Evolutionary conservation across 192 early-diverging fungal species (phyloP).

Genomic region (Chytriomyces sp.): DNA sequence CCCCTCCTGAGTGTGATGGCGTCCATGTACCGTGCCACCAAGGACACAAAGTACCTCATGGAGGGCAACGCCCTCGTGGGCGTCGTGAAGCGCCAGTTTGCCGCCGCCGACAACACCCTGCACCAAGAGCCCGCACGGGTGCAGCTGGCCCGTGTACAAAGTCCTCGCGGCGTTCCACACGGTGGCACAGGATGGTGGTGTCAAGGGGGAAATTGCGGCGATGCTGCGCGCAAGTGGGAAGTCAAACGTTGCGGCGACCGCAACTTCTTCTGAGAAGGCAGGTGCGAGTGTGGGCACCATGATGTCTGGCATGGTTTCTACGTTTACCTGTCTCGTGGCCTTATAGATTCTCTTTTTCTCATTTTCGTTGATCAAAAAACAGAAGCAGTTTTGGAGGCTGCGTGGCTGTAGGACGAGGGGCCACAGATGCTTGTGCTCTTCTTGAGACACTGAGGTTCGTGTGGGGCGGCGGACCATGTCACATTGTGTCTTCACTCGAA

Average conservation of each 20-base stretch:
- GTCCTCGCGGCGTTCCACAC: constrained; percentile 1
- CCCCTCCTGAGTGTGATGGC: not conserved
- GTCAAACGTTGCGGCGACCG: not conserved
- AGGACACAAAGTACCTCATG: not conserved
- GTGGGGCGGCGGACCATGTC: too few relatives aligned
- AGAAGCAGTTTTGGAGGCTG: too few relatives aligned
- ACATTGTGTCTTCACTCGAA: too few relatives aligned
- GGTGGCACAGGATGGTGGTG: not conserved
- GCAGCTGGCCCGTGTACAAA: constrained; percentile 21
- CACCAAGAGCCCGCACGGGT: constrained; percentile 3
- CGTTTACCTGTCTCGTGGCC: too few relatives aligned
- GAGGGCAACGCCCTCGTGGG: not conserved
- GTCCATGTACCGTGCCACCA: not conserved
- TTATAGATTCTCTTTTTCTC: too few relatives aligned
- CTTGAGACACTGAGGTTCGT: too few relatives aligned
- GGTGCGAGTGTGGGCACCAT: too few relatives aligned
- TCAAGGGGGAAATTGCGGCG: not conserved
- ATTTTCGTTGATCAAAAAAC: too few relatives aligned
- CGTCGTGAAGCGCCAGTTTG: not conserved
- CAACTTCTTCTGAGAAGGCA: too few relatives aligned
- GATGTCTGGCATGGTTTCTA: too few relatives aligned
- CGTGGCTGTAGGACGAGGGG: too few relatives aligned
- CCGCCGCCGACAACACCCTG: not conserved
- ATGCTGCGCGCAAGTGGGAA: not conserved
- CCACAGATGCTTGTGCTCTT: too few relatives aligned